Percentiles rank a stretch among this genome's conserved stretches.
phyloP scores from a whole-genome alignment of 345 rosid genomes.

The Gossypium turneri region DNA sequence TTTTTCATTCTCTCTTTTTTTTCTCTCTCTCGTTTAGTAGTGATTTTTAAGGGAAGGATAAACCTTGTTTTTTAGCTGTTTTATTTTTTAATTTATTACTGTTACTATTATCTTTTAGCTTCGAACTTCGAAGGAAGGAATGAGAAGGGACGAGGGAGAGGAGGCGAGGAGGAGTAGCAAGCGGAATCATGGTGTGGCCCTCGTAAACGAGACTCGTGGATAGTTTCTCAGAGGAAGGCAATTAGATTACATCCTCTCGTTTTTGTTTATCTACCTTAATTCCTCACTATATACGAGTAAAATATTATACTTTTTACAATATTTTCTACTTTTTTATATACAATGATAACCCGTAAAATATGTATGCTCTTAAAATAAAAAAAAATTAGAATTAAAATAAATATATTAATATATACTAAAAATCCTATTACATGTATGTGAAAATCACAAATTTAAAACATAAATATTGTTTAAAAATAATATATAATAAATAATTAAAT shows the following conservation, averaged over 20 bases:
- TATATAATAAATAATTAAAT: too few species aligned
- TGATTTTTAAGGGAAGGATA: not conserved
- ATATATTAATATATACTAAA: too few species aligned
- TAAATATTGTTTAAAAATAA: too few species aligned
- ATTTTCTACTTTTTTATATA: too few species aligned
- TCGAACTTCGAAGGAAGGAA: not conserved
- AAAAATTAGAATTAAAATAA: too few species aligned
- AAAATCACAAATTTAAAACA: too few species aligned
- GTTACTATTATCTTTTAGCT: not conserved
- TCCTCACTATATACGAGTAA: not conserved
- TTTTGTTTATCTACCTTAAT: not conserved
- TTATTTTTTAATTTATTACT: not conserved
- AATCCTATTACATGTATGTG: rapidly evolving
- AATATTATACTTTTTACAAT: too few species aligned
- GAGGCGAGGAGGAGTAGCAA: not conserved
- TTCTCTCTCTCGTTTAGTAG: not conserved
- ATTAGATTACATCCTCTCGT: not conserved
- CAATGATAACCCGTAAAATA: too few species aligned
- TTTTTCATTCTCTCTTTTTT: not conserved
- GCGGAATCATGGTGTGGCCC: not conserved
- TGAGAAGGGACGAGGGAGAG: not conserved
- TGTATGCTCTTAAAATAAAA: too few species aligned
- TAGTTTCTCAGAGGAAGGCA: not conserved
- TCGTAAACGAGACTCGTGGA: not conserved
- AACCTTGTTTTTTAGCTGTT: not conserved